Evolutionary conservation across 2,329 filamentous ascomycete species (phyloP).

Genomic region (Xylariaceae sp.): DNA sequence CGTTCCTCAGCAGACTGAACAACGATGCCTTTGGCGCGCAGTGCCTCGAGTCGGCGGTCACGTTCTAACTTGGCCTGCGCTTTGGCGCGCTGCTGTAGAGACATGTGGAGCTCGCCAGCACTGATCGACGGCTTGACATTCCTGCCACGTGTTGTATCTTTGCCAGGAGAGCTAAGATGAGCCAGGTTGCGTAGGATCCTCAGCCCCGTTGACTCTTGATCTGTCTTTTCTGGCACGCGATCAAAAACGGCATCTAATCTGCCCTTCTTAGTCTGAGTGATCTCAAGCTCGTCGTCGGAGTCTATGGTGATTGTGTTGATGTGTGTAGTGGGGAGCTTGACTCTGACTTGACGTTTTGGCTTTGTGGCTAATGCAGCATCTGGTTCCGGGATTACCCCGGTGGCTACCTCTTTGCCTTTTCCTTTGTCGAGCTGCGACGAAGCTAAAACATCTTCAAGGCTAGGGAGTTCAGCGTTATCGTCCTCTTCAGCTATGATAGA

Average conservation of each 20-base stretch:
- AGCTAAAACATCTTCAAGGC: conserved; percentile 34
- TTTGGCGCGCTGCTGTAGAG: conserved; percentile 67
- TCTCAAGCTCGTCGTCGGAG: conserved; percentile 62
- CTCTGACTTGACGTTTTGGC: conserved; percentile 46
- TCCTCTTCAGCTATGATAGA: conserved; percentile 16
- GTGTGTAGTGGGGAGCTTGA: conserved; percentile 43
- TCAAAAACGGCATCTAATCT: conserved; percentile 65
- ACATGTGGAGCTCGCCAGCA: conserved; percentile 62
- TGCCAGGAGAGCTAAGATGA: conserved; percentile 62
- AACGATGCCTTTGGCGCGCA: conserved; percentile 75
- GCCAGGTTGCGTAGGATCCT: conserved; percentile 70
- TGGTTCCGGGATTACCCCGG: conserved; percentile 25
- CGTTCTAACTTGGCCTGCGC: conserved; percentile 77
- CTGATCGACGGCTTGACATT: conserved; percentile 58
- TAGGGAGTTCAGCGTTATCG: conserved; percentile 35
- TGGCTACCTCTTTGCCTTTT: conserved; percentile 52
- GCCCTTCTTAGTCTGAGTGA: conserved; percentile 47
- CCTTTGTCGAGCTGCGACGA: conserved; percentile 47
- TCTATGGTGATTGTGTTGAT: conserved; percentile 39
- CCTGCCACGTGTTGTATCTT: conserved; percentile 41
- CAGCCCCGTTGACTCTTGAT: conserved; percentile 61
- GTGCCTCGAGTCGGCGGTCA: conserved; percentile 68
- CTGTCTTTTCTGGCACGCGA: conserved; percentile 58
- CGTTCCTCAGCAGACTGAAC: conserved; percentile 85
- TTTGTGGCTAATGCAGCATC: conserved; percentile 26